Evolutionary conservation across 768 basidiomycete species (phyloP).

Genomic region (Trametes coccinea): DNA sequence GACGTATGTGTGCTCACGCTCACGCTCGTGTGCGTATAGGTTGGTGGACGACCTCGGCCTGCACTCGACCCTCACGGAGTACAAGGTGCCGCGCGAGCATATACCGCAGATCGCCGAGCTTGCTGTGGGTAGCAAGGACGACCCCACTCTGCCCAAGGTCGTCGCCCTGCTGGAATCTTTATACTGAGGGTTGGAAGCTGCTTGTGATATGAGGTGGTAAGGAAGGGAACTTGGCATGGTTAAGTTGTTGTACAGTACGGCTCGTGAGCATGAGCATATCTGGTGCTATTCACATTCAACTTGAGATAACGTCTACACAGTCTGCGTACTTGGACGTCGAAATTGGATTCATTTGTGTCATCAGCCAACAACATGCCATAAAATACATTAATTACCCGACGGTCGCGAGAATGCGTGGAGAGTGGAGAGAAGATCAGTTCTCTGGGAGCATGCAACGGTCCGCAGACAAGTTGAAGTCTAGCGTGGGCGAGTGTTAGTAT

Average conservation of each 20-base stretch:
- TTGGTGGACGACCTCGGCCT: constrained; percentile 62
- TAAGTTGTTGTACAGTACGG: too few species aligned
- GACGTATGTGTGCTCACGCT: neutral
- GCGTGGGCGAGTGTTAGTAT: neutral
- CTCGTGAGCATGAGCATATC: too few species aligned
- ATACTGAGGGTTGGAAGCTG: constrained; percentile 27
- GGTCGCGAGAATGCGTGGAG: neutral
- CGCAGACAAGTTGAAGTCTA: constrained; percentile 29
- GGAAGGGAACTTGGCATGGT: too few species aligned
- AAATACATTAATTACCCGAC: too few species aligned
- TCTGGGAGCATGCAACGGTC: constrained; percentile 27
- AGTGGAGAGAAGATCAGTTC: constrained; percentile 3
- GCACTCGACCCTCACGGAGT: constrained; percentile 55
- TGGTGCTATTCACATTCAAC: too few species aligned
- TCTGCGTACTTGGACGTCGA: too few species aligned
- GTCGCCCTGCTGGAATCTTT: constrained; percentile 51
- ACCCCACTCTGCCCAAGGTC: constrained; percentile 41
- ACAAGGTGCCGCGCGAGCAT: constrained; percentile 63
- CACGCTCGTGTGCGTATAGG: constrained; percentile 34
- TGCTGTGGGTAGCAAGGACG: constrained; percentile 45
- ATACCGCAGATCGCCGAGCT: constrained; percentile 52
- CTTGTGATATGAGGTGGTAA: too few species aligned
- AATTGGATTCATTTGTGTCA: too few species aligned
- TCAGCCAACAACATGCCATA: too few species aligned
- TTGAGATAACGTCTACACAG: too few species aligned